Evolutionary conservation across 2,329 filamentous ascomycete species (phyloP).

Genomic region (Geosmithia putterillii): DNA sequence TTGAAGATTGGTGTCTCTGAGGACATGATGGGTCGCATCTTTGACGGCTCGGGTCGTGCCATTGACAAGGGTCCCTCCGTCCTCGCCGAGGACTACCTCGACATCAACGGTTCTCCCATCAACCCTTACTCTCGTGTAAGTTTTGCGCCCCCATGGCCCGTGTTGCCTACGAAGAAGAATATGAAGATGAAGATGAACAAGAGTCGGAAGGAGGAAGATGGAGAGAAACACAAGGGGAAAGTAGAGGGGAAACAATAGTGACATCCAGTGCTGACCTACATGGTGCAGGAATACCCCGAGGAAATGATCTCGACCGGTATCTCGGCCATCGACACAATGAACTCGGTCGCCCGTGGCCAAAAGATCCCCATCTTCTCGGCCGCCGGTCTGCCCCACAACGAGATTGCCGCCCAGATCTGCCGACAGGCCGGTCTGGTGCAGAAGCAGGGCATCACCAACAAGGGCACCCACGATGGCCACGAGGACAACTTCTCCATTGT

Average conservation of each 20-base stretch:
- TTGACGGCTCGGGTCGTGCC: slow-evolving; percentile 92
- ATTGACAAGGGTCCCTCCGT: slow-evolving; percentile 99
- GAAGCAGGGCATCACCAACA: slow-evolving; percentile 65
- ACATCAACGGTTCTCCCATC: slow-evolving; percentile 98
- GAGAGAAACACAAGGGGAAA: too few species aligned
- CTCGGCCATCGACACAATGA: slow-evolving; percentile 97
- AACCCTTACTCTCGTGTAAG: slow-evolving; percentile 92
- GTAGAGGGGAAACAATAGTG: background rate
- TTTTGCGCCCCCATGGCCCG: slow-evolving; percentile 2
- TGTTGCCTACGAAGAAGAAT: background rate
- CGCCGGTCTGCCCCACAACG: slow-evolving; percentile 95
- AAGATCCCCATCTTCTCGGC: slow-evolving; percentile 99
- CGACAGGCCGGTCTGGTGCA: slow-evolving; percentile 90
- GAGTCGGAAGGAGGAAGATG: too few species aligned
- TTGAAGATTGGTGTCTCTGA: slow-evolving; percentile 98
- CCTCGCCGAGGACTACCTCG: slow-evolving; percentile 91
- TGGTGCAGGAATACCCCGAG: slow-evolving; percentile 77
- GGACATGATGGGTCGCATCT: slow-evolving; percentile 98
- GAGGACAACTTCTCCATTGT: slow-evolving; percentile 99
- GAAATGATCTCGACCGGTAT: slow-evolving; percentile 99
- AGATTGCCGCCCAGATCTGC: slow-evolving; percentile 98
- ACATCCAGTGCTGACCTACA: background rate
- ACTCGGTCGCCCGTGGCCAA: slow-evolving; percentile 93
- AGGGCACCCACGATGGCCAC: slow-evolving; percentile 91
- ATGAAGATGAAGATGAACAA: too few species aligned